These are phyloP conservation scores for Cyclotella cryptica DNA, from an alignment of 108 stramenopile genomes.

Conservation along the genomic window DNA sequence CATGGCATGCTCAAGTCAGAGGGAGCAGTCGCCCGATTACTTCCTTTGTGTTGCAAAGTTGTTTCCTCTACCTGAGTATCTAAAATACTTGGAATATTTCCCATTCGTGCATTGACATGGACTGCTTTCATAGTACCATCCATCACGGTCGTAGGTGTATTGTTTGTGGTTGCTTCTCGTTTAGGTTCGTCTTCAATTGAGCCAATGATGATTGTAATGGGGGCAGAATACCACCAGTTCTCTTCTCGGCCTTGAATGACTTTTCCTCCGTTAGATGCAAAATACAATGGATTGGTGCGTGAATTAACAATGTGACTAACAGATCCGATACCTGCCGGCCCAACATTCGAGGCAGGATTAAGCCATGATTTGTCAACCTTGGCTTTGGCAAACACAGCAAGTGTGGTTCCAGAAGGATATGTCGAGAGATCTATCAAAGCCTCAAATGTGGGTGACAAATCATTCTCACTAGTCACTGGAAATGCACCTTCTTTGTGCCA, in stretches of 20 bases:
- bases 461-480: conserved; percentile 18
- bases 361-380: conserved; percentile 60
- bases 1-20: not conserved
- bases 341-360: conserved; percentile 22
- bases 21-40: not conserved
- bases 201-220: conserved; percentile 42
- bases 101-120: conserved; percentile 39
- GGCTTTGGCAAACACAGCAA: conserved; percentile 56
- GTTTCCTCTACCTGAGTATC: not conserved
- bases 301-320: conserved; percentile 79
- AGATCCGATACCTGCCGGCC: conserved; percentile 47
- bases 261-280: conserved; percentile 49
- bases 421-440: conserved; percentile 38
- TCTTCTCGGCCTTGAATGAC: conserved; percentile 42
- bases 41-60: not conserved
- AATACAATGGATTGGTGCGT: conserved; percentile 63
- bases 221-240: conserved; percentile 54
- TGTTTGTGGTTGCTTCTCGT: conserved; percentile 17
- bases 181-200: conserved; percentile 9
- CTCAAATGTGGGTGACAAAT: conserved; percentile 40
- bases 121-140: conserved; percentile 36
- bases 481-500: conserved; percentile 53
- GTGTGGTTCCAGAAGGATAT: conserved; percentile 21
- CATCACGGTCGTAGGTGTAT: conserved; percentile 23
- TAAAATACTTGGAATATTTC: conserved; percentile 1